Conservation (phyloP, 1,284 basidiomycete species). For the Flammula alnicola region DNA sequence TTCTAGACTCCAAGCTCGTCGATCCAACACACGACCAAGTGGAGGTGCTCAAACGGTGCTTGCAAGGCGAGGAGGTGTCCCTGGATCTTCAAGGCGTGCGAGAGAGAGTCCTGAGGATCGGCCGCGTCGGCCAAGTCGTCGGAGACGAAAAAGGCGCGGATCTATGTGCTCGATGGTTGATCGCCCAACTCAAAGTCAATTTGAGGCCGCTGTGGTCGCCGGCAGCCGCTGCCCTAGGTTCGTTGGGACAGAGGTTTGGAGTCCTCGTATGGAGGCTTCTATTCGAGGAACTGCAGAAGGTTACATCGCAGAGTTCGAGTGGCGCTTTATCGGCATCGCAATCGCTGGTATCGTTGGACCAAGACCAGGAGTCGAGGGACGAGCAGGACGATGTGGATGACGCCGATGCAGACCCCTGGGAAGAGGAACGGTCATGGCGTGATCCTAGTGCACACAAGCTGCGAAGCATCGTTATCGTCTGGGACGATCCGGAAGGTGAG, state of each 20-base stretch:
- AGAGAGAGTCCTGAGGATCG: constrained; percentile 80
- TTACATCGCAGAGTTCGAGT: constrained; percentile 18
- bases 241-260: constrained; percentile 61
- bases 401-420: constrained; percentile 46
- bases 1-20: constrained; percentile 56
- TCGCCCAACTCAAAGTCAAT: constrained; percentile 91
- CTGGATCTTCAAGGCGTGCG: constrained; percentile 80
- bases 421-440: constrained; percentile 75
- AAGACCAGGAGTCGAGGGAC: constrained; percentile 14
- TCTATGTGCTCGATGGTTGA: constrained; percentile 65
- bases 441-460: constrained; percentile 73
- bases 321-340: constrained; percentile 5
- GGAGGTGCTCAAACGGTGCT: constrained; percentile 65
- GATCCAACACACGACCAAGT: constrained; percentile 46
- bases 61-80: constrained; percentile 76
- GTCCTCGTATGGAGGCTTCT: constrained; percentile 76
- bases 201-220: constrained; percentile 88
- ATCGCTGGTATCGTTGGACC: constrained; percentile 17
- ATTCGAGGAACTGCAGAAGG: constrained; percentile 61
- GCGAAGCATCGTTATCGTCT: constrained; percentile 47
- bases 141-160: constrained; percentile 58
- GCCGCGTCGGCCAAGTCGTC: constrained; percentile 59
- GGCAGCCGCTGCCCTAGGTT: constrained; percentile 70
- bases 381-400: constrained; percentile 35
- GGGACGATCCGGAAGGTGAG: constrained; percentile 44